Evolutionary conservation across 2,329 filamentous ascomycete species (phyloP).

Genomic region (Mollisiaceae sp.): DNA sequence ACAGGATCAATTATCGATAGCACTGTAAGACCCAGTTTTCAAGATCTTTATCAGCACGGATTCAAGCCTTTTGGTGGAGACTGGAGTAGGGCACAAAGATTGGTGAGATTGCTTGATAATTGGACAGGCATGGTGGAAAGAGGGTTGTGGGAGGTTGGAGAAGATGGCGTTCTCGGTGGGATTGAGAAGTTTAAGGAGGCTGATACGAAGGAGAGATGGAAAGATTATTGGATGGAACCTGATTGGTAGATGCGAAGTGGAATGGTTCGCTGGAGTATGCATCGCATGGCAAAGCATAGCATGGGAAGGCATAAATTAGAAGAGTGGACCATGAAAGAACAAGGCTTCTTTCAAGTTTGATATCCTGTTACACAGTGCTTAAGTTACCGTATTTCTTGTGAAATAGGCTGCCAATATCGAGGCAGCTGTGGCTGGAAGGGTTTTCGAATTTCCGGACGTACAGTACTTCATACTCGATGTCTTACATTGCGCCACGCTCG

Average conservation of each 20-base stretch:
- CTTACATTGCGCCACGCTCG: too few species aligned
- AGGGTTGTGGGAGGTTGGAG: conserved; percentile 21
- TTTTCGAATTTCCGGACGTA: too few species aligned
- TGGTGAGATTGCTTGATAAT: conserved; percentile 21
- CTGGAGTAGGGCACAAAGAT: conserved; percentile 16
- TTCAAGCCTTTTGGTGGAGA: conserved; percentile 22
- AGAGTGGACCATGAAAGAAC: too few species aligned
- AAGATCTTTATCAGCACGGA: conserved; percentile 23
- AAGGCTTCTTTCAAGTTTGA: too few species aligned
- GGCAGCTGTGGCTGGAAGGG: too few species aligned
- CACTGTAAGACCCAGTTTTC: neutral
- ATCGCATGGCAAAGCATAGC: too few species aligned
- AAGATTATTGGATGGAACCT: conserved; percentile 7
- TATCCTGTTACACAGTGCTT: too few species aligned
- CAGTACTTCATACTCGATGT: too few species aligned
- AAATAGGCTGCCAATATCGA: too few species aligned
- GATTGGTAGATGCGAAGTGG: neutral
- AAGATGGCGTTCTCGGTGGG: conserved; percentile 17
- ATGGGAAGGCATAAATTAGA: too few species aligned
- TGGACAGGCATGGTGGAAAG: conserved; percentile 24
- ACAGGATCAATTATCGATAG: neutral
- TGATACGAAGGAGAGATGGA: conserved; percentile 16
- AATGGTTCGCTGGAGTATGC: neutral
- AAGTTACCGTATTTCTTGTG: too few species aligned
- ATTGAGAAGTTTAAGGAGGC: conserved; percentile 25